Base-by-base conservation (phyloP, 345 rosid genomes). In the Gossypium bickii region DNA sequence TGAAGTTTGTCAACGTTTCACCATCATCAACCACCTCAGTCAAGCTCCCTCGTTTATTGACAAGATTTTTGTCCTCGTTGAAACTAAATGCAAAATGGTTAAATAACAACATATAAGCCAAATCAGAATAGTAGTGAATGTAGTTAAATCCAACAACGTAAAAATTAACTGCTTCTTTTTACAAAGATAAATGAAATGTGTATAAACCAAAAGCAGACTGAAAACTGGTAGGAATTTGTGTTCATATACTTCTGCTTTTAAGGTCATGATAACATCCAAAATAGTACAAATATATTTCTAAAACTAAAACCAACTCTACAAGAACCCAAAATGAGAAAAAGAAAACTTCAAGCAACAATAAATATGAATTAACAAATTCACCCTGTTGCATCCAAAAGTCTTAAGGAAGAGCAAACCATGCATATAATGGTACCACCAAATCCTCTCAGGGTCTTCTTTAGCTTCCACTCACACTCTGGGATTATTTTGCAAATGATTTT, bases 281-380 rank as follows among this genome's bases (percentile, higher is more conserved):
- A 78, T 77, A 80, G 78, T 83, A 85, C 87, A 85, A 4, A 1
- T 34, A 34, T 80, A 76, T 82, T 82, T 62, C 79, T 65, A 48
- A 48, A 48, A 48, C 85, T 82, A 76, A 83, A 78, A 70, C 84
- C 83, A 85, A 80, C 87, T 83, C 85, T 80, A 86, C 84, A 83
- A 74, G 56, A 76, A 80, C 78, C 79, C 77, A 53, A 49, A 76
- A 72, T 61, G 52, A 61, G 48, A 57, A 60, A 34, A 34, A 34
- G 41, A 71, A 80, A 74, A 70, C 67, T 73, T 72, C 80, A 82
- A 83, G 67, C 78, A 76, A 63, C 78, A 86, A 74, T 76, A 82
- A 84, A 81, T 81, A 82, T 76, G 89, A 88, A 87, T 84, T 61
- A 86, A 81, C 83, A 87, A 82, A 88, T 88, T 80, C 84, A 73